These are phyloP conservation scores for Jaltomata sinuosa DNA, from an alignment of 257 asterid genomes.

Conservation along the genomic window DNA sequence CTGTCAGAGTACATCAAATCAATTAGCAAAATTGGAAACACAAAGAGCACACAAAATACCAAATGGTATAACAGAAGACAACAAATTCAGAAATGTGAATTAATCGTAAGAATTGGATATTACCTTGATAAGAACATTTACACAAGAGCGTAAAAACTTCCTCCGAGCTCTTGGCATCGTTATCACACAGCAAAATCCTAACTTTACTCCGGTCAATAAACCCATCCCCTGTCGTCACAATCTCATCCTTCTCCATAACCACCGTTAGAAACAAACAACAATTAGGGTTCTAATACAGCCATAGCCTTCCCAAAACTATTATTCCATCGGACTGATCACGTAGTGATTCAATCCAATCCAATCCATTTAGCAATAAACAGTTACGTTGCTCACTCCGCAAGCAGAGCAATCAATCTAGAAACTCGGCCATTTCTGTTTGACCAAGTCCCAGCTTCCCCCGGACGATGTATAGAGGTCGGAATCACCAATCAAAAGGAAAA, in stretches of 20 bases:
- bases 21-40: not conserved
- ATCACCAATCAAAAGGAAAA: not conserved
- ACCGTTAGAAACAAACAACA: not conserved
- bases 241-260: constrained; percentile 44
- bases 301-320: not conserved
- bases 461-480: not conserved
- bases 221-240: constrained; percentile 58
- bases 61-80: too few relatives aligned
- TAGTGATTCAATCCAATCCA: not conserved
- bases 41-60: too few relatives aligned
- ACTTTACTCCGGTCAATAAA: constrained; percentile 84
- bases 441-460: not conserved
- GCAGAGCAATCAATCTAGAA: not conserved
- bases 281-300: not conserved
- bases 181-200: constrained; percentile 82
- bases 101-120: not conserved
- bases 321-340: not conserved
- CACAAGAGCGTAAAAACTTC: constrained; percentile 66
- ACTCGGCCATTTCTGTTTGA: not conserved
- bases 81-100: not conserved
- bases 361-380: not conserved
- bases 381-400: not conserved
- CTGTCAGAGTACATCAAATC: too few relatives aligned
- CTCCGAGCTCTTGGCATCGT: constrained; percentile 60
- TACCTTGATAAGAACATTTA: constrained; percentile 90